phyloP scores from a whole-genome alignment of 2,329 filamentous ascomycete genomes.

The Canariomyces notabilis region DNA sequence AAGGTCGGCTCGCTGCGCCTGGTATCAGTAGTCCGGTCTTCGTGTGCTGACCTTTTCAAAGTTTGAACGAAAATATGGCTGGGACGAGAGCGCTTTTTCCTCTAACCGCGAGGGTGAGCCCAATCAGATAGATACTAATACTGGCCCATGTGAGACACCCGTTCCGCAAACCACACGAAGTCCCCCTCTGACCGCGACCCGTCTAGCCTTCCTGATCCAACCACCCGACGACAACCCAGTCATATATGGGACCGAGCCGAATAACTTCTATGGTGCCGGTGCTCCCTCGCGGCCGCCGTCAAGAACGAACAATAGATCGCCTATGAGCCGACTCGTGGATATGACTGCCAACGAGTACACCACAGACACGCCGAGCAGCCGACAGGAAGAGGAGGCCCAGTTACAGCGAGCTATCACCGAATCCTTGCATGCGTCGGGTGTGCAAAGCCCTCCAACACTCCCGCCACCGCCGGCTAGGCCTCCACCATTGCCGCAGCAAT shows the following conservation, averaged over 20 bases:
- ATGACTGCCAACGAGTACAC: constrained; percentile 31
- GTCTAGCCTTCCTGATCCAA: constrained; percentile 47
- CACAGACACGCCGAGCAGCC: constrained; percentile 32
- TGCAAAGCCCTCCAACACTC: constrained; percentile 26
- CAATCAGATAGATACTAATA: not conserved
- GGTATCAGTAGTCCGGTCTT: too few relatives aligned
- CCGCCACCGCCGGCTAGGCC: constrained; percentile 24
- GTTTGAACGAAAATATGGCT: constrained; percentile 47
- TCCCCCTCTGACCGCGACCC: not conserved
- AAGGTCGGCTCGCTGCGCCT: constrained; percentile 35
- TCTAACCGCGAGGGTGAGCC: constrained; percentile 47
- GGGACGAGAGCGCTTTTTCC: constrained; percentile 51
- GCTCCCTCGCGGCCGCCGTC: constrained; percentile 60
- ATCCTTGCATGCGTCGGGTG: constrained; percentile 49
- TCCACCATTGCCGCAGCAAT: constrained; percentile 45
- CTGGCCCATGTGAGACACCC: constrained; percentile 4
- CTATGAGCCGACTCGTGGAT: constrained; percentile 48
- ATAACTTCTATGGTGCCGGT: constrained; percentile 37
- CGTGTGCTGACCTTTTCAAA: constrained; percentile 23
- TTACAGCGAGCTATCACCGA: constrained; percentile 52
- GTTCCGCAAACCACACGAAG: not conserved
- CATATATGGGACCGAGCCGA: constrained; percentile 40
- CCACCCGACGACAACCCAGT: constrained; percentile 41
- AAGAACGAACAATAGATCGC: constrained; percentile 52
- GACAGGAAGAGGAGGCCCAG: constrained; percentile 49